Base-by-base conservation (phyloP, 106 monocot genomes). In the Cymbidium sinense region DNA sequence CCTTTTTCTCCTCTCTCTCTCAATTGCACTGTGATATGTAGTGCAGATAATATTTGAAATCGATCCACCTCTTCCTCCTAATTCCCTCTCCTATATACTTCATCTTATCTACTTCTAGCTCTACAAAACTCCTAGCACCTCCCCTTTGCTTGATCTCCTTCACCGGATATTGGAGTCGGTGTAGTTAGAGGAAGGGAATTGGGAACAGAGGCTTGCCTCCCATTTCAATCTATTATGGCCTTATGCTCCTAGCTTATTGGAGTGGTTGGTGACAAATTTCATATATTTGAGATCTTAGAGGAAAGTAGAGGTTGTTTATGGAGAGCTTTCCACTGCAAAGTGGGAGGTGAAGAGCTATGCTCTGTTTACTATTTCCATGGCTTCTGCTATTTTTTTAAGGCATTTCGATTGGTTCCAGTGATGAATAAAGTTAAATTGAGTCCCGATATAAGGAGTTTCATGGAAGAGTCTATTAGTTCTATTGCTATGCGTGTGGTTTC, bases 221-320 rank as follows among this genome's bases (percentile, higher is more conserved):
- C n/a, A 10, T 79, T 58, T 73, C 76, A 17, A 34, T 92, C 17
- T 19, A 25, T 10, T 70, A 89, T 74, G 94, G 92, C 58, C 62
- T 92, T 23, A 90, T 94, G 92, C 21, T 94, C 27, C 79, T 99
- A 58, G 73, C 43, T 81, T 99, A 78, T 51, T 87, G 31, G 94
- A 87, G 43, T n/a, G n/a, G n/a, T n/a, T n/a, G n/a, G n/a, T n/a
- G n/a, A n/a, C n/a, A n/a, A n/a, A n/a, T n/a, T n/a, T n/a, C n/a
- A n/a, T n/a, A n/a, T n/a, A n/a, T n/a, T n/a, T n/a, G n/a, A n/a
- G n/a, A n/a, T n/a, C n/a, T n/a, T n/a, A n/a, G n/a, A n/a, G n/a
- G n/a, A n/a, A n/a, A n/a, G n/a, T n/a, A n/a, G n/a, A n/a, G n/a
- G 13, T 43, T 2, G 74, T 92, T 7, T 83, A 85, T 19, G n/a